Evolutionary conservation across 768 basidiomycete genomes (phyloP).

Genomic region (Calocera cornea): DNA sequence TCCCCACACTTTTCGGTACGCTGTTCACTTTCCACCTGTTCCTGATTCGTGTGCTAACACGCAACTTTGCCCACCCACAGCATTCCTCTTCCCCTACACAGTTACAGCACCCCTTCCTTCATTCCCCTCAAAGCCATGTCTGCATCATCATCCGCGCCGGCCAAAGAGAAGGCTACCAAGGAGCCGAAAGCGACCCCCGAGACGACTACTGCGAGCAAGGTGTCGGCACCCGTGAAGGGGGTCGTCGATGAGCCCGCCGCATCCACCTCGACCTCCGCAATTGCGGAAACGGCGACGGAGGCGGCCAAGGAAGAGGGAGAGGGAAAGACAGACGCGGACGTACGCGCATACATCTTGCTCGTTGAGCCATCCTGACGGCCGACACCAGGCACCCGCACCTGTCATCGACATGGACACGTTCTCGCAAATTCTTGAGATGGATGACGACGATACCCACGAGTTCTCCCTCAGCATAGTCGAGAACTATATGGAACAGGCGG

Average conservation of each 20-base stretch:
- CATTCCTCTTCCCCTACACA: not conserved
- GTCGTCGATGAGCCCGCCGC: not conserved
- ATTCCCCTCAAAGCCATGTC: not conserved
- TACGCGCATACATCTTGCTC: not conserved
- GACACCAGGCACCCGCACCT: not conserved
- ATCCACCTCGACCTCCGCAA: not conserved
- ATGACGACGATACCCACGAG: slow-evolving; percentile 51
- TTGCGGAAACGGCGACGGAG: not conserved
- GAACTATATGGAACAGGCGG: slow-evolving; percentile 73
- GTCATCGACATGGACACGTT: slow-evolving; percentile 73
- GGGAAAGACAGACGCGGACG: not conserved
- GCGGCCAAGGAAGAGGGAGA: not conserved
- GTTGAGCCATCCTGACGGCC: not conserved
- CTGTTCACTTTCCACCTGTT: not conserved
- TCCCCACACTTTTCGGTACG: not conserved
- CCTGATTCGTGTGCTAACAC: not conserved
- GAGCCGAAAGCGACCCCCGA: too few relatives aligned
- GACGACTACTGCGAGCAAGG: too few relatives aligned
- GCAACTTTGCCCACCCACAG: not conserved
- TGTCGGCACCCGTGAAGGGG: not conserved
- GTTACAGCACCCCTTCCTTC: not conserved
- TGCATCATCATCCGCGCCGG: not conserved
- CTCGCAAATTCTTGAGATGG: slow-evolving; percentile 78
- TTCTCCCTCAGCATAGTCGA: slow-evolving; percentile 69
- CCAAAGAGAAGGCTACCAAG: not conserved